phyloP scores from a whole-genome alignment of 2,329 filamentous ascomycete genomes.

The Xylariomycetidae sp. region DNA sequence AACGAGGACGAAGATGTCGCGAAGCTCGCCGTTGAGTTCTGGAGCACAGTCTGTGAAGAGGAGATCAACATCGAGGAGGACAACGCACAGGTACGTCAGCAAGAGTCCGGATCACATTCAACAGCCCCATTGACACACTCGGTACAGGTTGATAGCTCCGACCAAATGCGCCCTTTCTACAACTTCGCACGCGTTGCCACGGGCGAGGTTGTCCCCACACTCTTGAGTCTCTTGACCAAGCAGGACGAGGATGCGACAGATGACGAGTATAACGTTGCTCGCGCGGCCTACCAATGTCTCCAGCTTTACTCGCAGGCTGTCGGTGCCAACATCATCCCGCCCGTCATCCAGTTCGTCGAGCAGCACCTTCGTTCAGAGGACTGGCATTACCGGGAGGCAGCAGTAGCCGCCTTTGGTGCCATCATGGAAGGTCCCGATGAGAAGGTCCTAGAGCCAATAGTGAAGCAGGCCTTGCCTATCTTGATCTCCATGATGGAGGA shows the following conservation, averaged over 20 bases:
- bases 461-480: constrained; percentile 90
- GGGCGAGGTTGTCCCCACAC: constrained; percentile 86
- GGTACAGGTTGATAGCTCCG: constrained; percentile 59
- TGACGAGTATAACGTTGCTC: constrained; percentile 95
- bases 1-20: constrained; percentile 95
- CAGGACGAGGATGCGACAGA: constrained; percentile 96
- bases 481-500: constrained; percentile 92
- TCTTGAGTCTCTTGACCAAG: constrained; percentile 83
- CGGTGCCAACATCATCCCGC: constrained; percentile 72
- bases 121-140: too few relatives aligned
- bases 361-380: constrained; percentile 82
- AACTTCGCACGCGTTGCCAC: constrained; percentile 93
- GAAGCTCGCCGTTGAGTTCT: constrained; percentile 97
- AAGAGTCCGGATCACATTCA: too few relatives aligned
- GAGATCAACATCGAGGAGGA: constrained; percentile 98
- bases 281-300: constrained; percentile 92
- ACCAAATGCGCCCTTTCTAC: constrained; percentile 86
- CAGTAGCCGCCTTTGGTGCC: constrained; percentile 93
- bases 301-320: constrained; percentile 94
- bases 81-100: constrained; percentile 70
- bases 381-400: constrained; percentile 92
- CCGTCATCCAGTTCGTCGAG: constrained; percentile 89
- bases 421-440: constrained; percentile 99
- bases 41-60: constrained; percentile 99
- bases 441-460: constrained; percentile 83